A percentile compares a stretch with the other conserved stretches of the same genome.
Evolutionary conservation across 1,139 yeast genomes (phyloP).

Genomic region (Diutina sp.): DNA sequence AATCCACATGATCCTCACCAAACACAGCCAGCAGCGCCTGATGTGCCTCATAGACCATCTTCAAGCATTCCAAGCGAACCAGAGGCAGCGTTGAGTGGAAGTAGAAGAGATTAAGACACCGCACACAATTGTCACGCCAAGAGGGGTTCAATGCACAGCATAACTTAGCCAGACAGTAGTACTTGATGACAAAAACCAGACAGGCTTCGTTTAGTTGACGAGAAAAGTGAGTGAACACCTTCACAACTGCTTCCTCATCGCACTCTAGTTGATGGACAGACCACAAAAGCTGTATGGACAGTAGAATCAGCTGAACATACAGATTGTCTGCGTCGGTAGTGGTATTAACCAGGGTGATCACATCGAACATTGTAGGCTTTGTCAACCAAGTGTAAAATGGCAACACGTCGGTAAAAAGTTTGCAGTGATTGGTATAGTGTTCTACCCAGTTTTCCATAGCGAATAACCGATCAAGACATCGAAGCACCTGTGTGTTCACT

Average conservation of each 20-base stretch:
- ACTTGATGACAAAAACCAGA: conserved; percentile 28
- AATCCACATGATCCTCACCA: conserved; percentile 11
- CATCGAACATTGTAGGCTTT: conserved; percentile 23
- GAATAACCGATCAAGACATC: background rate
- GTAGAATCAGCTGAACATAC: conserved; percentile 23
- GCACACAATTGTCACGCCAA: conserved; percentile 39
- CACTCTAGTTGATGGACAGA: conserved; percentile 28
- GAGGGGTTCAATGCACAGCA: conserved; percentile 41
- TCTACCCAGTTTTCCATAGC: background rate
- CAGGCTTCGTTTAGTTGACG: conserved; percentile 14
- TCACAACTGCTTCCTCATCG: conserved; percentile 30
- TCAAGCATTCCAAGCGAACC: conserved; percentile 27
- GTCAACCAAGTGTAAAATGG: conserved; percentile 42
- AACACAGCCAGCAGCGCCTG: conserved; percentile 20
- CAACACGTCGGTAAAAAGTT: conserved; percentile 8
- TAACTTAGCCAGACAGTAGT: conserved; percentile 34
- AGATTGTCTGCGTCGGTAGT: conserved; percentile 20
- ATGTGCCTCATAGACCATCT: conserved; percentile 30
- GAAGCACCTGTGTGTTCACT: background rate
- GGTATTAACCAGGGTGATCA: conserved; percentile 11
- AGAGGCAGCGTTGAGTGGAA: conserved; percentile 11
- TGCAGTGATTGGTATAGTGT: background rate
- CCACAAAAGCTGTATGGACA: conserved; percentile 19
- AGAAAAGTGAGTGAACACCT: conserved; percentile 26
- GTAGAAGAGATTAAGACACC: conserved; percentile 36